Evolutionary conservation across 495 filamentous ascomycete species (phyloP).

Genomic region (Aspergillus baeticus): DNA sequence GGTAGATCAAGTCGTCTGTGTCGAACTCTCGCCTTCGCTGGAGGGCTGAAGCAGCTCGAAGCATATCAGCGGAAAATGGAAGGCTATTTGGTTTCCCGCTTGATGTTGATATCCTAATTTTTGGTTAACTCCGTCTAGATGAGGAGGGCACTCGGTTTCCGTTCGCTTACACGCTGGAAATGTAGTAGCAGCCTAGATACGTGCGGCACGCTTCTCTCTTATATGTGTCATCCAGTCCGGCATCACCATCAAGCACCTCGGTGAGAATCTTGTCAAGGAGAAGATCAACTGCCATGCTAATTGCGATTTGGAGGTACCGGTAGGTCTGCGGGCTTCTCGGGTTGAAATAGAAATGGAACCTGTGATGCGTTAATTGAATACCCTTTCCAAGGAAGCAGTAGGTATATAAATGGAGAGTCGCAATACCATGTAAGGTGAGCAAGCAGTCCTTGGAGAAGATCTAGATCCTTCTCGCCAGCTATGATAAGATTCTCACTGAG

Average conservation of each 20-base stretch:
- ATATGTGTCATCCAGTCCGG: background rate
- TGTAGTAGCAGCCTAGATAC: conserved; percentile 5
- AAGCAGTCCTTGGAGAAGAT: conserved; percentile 2
- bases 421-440: conserved; percentile 2
- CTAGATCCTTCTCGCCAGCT: conserved; percentile 1
- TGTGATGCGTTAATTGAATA: background rate
- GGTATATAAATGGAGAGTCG: background rate
- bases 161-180: conserved; percentile 1
- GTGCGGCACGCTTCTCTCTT: background rate
- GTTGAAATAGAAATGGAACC: conserved; percentile 7
- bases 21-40: background rate
- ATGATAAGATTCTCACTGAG: background rate
- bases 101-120: background rate
- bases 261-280: background rate
- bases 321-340: conserved; percentile 3
- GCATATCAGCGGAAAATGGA: background rate
- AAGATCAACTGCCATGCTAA: conserved; percentile 5
- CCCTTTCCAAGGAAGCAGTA: background rate
- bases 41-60: background rate
- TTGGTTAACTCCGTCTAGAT: background rate
- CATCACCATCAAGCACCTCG: background rate
- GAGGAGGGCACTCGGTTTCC: no score
- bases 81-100: background rate
- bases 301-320: conserved; percentile 3
- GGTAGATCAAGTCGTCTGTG: conserved; percentile 4